Base-by-base conservation (phyloP, 1,284 basidiomycete species). In the Irpex sp. region DNA sequence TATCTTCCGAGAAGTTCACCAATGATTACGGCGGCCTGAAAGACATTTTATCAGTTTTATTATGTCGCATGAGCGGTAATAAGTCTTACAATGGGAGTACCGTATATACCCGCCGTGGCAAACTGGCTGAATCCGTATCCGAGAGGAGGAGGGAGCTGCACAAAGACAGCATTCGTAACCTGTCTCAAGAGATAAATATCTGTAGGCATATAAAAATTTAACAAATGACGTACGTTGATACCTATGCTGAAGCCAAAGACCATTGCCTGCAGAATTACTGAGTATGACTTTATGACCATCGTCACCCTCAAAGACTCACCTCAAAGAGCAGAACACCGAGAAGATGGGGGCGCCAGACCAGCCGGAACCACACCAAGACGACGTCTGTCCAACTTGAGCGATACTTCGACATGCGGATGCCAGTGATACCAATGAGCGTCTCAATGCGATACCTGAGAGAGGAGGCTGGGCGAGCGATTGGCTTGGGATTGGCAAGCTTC, bases 231-330 rank as follows among this genome's bases (percentile, higher is more conserved):
- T 64, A 90, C 89, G 66, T 92, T 91, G 61, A 92, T 85, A 44
- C 90, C 90, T 62, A 92, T 87, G 44, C 79, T 71, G 71, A 91
- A 91, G 2, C 88, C 89, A 70, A 91, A 90, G 3, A 89, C 67
- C 63, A 83, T 73, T 8, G 81, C 84, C 83, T 85, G 54, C 8
- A 61, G 26, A 5, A 58, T 3, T 57, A 2, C n/a, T 47, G n/a
- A 40, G 17, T 11, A 5, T 54, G 55, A 38, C 37, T 59, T 26
- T 59, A 47, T 47, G 19, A 34, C 31, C 52, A 31, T 17, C 34
- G 8, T n/a, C 55, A 60, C 57, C 44, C 57, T 7, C 17, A 13
- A 9, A 37, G 19, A 58, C 70, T n/a, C 61, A 85, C 84, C 77
- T 88, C 85, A 63, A 87, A 90, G 58, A 86, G 58, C 37, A 86